Evolutionary conservation across 148 eudicot genomes (phyloP).

Genomic region (Cornus florida): DNA sequence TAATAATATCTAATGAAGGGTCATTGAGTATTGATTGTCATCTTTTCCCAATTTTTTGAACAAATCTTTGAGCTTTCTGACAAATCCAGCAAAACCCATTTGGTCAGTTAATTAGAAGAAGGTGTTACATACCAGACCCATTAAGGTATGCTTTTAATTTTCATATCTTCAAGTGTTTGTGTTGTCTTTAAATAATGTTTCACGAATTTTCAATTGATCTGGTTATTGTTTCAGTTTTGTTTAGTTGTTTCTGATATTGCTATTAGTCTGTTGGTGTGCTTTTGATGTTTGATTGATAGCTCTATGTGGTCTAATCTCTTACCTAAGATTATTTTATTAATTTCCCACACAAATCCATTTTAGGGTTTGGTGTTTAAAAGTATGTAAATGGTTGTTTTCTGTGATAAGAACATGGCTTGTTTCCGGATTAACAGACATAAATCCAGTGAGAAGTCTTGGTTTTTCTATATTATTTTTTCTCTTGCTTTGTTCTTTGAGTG

Average conservation of each 20-base stretch:
- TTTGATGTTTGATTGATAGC: constrained; percentile 10
- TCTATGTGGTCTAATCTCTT: constrained; percentile 13
- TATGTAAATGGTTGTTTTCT: constrained; percentile 1
- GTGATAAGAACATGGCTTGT: not conserved
- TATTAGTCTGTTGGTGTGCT: not conserved
- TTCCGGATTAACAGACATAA: not conserved
- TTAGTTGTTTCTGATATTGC: not conserved
- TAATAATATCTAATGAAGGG: not conserved
- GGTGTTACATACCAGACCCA: not conserved
- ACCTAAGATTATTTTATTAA: constrained; percentile 6
- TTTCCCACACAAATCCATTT: not conserved
- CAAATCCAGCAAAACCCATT: constrained; percentile 21
- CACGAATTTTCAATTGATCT: constrained; percentile 16
- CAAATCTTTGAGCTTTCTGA: constrained; percentile 14
- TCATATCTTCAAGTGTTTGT: not conserved
- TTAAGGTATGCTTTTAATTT: constrained; percentile 9
- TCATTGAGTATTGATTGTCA: not conserved
- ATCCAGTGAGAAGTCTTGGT: not conserved
- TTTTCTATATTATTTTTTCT: not conserved
- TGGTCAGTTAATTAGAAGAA: constrained; percentile 1
- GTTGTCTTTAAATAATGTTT: not conserved
- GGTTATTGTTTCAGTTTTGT: constrained; percentile 10
- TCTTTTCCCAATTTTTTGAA: not conserved
- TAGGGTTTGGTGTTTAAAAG: constrained; percentile 10
- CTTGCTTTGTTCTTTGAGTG: not conserved